These are phyloP conservation scores for Fusarium sp. DNA, from an alignment of 2,329 filamentous ascomycete genomes.

Conservation along the genomic window DNA sequence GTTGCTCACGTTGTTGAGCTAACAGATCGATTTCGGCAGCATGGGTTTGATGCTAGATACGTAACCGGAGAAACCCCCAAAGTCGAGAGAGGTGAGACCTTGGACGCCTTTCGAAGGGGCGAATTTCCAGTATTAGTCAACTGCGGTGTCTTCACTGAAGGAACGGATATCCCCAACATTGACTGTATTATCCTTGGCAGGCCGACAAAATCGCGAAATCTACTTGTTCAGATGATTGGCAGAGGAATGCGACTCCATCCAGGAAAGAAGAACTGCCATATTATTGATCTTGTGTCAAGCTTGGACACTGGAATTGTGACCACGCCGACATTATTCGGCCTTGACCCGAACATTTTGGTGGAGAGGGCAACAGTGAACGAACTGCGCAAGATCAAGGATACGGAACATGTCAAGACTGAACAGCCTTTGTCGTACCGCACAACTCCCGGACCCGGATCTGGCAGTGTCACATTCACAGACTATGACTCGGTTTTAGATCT, in stretches of 20 bases:
- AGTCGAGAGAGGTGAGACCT: constrained; percentile 72
- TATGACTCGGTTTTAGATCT: constrained; percentile 94
- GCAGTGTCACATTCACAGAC: constrained; percentile 81
- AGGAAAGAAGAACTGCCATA: constrained; percentile 88
- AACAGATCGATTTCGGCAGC: constrained; percentile 78
- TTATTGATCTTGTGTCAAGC: constrained; percentile 95
- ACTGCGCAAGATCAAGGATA: constrained; percentile 66
- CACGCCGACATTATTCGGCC: constrained; percentile 90
- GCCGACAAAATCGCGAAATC: constrained; percentile 90
- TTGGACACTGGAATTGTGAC: constrained; percentile 87
- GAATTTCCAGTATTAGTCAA: constrained; percentile 92
- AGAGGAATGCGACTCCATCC: constrained; percentile 86
- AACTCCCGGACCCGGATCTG: constrained; percentile 35
- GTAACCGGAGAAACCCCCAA: constrained; percentile 86
- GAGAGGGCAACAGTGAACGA: constrained; percentile 72
- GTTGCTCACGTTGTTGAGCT: constrained; percentile 82
- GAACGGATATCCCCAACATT: constrained; percentile 96
- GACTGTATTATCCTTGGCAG: constrained; percentile 91
- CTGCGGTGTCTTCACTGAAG: constrained; percentile 96
- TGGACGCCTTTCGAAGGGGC: constrained; percentile 80
- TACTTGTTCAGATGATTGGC: constrained; percentile 98
- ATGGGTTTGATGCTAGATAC: constrained; percentile 85
- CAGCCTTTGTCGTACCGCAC: constrained; percentile 24
- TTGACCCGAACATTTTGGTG: constrained; percentile 85
- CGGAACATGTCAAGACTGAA: constrained; percentile 51